Evolutionary conservation across 1,284 basidiomycete genomes (phyloP).

Genomic region (Ustanciosporium gigantosporum): DNA sequence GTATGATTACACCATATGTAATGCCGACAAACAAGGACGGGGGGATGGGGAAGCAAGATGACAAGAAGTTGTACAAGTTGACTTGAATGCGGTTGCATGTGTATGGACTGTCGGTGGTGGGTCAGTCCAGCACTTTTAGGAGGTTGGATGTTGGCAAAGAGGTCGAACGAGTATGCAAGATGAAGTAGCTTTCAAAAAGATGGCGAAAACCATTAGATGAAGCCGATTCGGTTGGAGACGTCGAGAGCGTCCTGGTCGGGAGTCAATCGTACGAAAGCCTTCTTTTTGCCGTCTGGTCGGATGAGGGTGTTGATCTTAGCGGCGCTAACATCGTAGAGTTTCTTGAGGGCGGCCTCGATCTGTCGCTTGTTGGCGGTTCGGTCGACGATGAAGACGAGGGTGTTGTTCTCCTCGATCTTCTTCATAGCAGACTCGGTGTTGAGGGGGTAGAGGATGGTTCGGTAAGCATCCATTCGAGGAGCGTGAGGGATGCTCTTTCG

Average conservation of each 20-base stretch:
- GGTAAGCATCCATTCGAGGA: constrained; percentile 96
- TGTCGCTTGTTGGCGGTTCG: constrained; percentile 89
- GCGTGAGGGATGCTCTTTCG: constrained; percentile 91
- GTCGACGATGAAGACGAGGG: constrained; percentile 96
- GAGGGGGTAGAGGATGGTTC: constrained; percentile 80
- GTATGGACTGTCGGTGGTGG: neutral
- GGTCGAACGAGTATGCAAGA: neutral
- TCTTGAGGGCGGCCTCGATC: constrained; percentile 98
- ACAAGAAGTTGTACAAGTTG: constrained; percentile 2
- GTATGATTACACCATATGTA: constrained; percentile 15
- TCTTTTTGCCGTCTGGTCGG: constrained; percentile 99
- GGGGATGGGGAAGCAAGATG: too few relatives aligned
- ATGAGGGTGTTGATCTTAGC: constrained; percentile 98
- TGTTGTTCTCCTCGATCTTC: constrained; percentile 99
- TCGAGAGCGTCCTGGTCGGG: constrained; percentile 96
- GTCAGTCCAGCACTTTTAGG: neutral
- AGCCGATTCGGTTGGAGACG: constrained; percentile 93
- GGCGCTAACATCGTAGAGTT: constrained; percentile 95
- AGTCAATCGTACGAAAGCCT: constrained; percentile 94
- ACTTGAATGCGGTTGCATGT: neutral
- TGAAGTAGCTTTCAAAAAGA: neutral
- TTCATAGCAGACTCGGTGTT: constrained; percentile 69
- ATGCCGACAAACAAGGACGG: too few relatives aligned
- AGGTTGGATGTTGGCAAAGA: neutral
- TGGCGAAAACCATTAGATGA: constrained; percentile 32